Conservation (phyloP, 2,329 filamentous ascomycete genomes). For the Stachybotrys echinatus region DNA sequence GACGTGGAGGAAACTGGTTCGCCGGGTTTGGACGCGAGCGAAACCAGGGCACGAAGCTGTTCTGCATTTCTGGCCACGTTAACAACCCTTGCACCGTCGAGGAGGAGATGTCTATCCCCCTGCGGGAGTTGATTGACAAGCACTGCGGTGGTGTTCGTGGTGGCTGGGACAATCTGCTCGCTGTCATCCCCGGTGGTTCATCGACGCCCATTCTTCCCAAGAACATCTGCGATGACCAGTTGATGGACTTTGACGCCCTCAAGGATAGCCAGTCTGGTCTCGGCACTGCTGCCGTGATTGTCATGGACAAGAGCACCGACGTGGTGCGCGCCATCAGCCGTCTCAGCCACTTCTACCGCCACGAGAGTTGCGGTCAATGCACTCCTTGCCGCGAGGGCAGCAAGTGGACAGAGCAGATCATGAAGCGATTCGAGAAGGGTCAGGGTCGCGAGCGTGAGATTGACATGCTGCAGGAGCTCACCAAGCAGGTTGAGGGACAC, state of each 20-base stretch:
- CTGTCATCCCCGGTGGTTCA: slow-evolving; percentile 91
- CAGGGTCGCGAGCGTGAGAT: slow-evolving; percentile 87
- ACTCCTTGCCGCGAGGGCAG: slow-evolving; percentile 98
- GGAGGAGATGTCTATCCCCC: slow-evolving; percentile 98
- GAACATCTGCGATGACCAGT: slow-evolving; percentile 81
- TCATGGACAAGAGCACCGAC: slow-evolving; percentile 98
- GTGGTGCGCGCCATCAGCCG: slow-evolving; percentile 91
- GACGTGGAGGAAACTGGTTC: slow-evolving; percentile 90
- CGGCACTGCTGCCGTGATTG: slow-evolving; percentile 94
- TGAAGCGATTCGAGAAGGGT: slow-evolving; percentile 91
- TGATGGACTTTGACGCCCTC: slow-evolving; percentile 98
- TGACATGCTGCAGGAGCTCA: slow-evolving; percentile 98
- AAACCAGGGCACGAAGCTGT: slow-evolving; percentile 96
- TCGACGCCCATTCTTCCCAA: slow-evolving; percentile 95
- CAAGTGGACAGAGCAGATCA: slow-evolving; percentile 99
- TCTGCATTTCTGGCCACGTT: slow-evolving; percentile 96
- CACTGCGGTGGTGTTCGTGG: slow-evolving; percentile 96
- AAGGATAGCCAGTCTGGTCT: slow-evolving; percentile 98
- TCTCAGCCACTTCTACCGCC: slow-evolving; percentile 94
- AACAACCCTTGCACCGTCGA: slow-evolving; percentile 98
- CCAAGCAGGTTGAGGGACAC: slow-evolving; percentile 98
- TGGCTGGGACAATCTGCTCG: slow-evolving; percentile 96
- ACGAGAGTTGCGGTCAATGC: slow-evolving; percentile 97
- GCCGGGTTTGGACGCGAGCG: slow-evolving; percentile 89
- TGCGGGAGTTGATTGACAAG: slow-evolving; percentile 94